Conservation (phyloP, 1,284 basidiomycete genomes). For the Fomitopsis schrenkii region DNA sequence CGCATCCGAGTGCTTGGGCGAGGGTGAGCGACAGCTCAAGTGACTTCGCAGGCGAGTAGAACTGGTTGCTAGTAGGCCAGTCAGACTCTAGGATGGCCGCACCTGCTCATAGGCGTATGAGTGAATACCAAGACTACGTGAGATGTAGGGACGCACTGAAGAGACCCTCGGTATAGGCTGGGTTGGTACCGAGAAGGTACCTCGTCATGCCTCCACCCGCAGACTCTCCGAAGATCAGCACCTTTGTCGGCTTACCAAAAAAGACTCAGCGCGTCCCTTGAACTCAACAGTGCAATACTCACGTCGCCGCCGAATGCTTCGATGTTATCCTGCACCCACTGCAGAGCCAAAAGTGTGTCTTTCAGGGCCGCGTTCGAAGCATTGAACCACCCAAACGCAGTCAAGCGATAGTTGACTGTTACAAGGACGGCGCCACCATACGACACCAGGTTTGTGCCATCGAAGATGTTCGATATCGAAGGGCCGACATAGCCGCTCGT, state of each 20-base stretch:
- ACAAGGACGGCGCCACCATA: constrained; percentile 13
- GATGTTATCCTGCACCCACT: constrained; percentile 14
- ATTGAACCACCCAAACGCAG: constrained; percentile 14
- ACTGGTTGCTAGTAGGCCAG: constrained; percentile 3
- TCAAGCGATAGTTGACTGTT: constrained; percentile 11
- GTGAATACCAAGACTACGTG: neutral
- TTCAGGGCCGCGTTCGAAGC: constrained; percentile 13
- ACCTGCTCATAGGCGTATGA: neutral
- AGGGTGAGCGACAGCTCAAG: constrained; percentile 6
- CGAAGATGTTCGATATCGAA: constrained; percentile 11
- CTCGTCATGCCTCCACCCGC: constrained; percentile 13
- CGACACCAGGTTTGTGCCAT: constrained; percentile 12
- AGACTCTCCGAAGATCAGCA: constrained; percentile 13
- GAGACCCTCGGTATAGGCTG: constrained; percentile 9
- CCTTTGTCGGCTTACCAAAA: constrained; percentile 4
- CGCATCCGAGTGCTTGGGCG: constrained; percentile 8
- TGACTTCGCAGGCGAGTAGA: constrained; percentile 3
- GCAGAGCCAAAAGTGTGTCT: constrained; percentile 9
- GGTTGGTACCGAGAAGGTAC: constrained; percentile 10
- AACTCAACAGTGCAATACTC: neutral
- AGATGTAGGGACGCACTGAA: constrained; percentile 8
- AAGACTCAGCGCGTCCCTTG: neutral
- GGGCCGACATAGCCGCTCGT: constrained; percentile 11
- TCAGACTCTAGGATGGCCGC: constrained; percentile 13
- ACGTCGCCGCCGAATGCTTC: constrained; percentile 14